Conservation (phyloP, 2,329 filamentous ascomycete species). For the Fusarium kyushuense region DNA sequence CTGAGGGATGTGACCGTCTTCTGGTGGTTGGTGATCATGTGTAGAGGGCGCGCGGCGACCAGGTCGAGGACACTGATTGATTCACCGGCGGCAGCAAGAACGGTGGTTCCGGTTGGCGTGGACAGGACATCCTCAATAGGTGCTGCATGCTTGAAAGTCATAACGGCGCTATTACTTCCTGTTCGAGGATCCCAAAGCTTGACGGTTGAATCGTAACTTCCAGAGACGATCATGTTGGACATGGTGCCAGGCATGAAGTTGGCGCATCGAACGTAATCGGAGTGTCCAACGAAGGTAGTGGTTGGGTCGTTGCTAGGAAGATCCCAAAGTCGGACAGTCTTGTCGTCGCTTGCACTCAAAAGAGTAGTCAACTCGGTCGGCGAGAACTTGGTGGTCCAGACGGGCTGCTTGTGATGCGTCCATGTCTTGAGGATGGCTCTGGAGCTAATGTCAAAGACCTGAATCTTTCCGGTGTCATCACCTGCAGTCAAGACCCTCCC, state of each 20-base stretch:
- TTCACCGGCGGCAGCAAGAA: constrained; percentile 87
- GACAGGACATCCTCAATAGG: constrained; percentile 90
- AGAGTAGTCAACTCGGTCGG: constrained; percentile 86
- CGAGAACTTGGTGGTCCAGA: constrained; percentile 94
- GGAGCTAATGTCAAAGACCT: constrained; percentile 92
- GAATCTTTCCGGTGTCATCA: constrained; percentile 90
- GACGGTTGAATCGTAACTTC: constrained; percentile 95
- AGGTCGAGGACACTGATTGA: constrained; percentile 92
- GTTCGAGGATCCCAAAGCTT: constrained; percentile 91
- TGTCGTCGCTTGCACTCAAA: constrained; percentile 92
- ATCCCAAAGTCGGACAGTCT: constrained; percentile 94
- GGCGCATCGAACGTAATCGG: constrained; percentile 91
- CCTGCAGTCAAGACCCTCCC: constrained; percentile 90
- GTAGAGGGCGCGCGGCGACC: constrained; percentile 87
- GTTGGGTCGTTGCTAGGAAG: constrained; percentile 82
- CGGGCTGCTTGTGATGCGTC: constrained; percentile 92
- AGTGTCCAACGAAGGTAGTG: constrained; percentile 84
- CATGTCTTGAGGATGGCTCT: constrained; percentile 95
- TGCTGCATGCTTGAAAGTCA: constrained; percentile 95
- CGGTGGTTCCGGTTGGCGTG: constrained; percentile 85
- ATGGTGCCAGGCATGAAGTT: constrained; percentile 82
- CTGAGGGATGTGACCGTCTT: constrained; percentile 94
- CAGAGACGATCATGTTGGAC: constrained; percentile 84
- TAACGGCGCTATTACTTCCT: constrained; percentile 73
- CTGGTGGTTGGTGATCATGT: constrained; percentile 92